Base-by-base conservation (phyloP, 352 stramenopile genomes). In the Globisporangium middletonii region DNA sequence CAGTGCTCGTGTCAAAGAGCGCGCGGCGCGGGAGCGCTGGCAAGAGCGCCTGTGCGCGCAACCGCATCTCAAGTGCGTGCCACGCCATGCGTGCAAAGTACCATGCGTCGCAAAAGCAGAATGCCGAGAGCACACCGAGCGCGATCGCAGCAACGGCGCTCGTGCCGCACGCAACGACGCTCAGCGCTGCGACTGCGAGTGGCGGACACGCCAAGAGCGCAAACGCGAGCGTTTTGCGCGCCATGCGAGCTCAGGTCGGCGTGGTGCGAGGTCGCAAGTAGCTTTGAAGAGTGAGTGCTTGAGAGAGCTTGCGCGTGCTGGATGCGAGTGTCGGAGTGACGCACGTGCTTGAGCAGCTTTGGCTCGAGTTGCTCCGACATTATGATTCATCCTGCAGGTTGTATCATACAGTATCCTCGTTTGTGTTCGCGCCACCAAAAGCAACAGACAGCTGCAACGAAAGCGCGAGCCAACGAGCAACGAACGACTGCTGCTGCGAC, bases 71-170 rank as follows among this genome's bases (percentile, higher is more conserved):
- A 27, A 72, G 50, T 42, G 63, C 49, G 37, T 83, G 59, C 11
- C 71, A 47, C 8, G 61, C 72, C 69, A 88, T 70, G 47, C 79
- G 71, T 55, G 88, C 41, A 60, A 94, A 92, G 64, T 94, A 94
- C 84, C 84, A 92, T 19, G 69, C 66, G 55, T 94, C 84, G 48
- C 81, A 89, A 52, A 83, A 75, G 27, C 69, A 72, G 65, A 92
- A 90, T 57, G 69, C 64, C 49, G 77, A 79, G 15, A 88, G 62
- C 11, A 55, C 52, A 7, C 74, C 79, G 5, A 82, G 41, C 23
- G 62, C 41, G 37, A 78, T 2, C n/a, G 69, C 69, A 13, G 71
- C 55, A 16, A 33, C 23, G 12, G 59, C 60, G 37, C 63, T 72
- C 19, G 60, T 54, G 16, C 57, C 59, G 16, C 57, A 59, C 4